Conservation (phyloP, 2,329 filamentous ascomycete genomes). For the Fusarium chuoi region DNA sequence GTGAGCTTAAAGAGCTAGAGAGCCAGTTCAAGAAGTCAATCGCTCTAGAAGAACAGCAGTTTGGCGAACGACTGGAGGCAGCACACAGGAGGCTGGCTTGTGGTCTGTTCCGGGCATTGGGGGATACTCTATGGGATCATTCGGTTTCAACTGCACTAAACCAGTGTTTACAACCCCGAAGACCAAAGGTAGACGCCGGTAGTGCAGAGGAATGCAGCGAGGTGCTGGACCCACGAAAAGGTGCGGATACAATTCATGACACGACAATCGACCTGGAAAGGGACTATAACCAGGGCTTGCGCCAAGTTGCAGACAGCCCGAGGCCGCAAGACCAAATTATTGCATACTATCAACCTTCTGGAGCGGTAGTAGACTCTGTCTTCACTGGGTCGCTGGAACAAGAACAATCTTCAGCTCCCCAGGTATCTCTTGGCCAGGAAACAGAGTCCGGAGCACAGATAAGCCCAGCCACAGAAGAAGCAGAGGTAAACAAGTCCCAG, state of each 20-base stretch:
- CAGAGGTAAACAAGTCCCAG: too few species aligned
- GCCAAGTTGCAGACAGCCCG: too few species aligned
- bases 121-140: not conserved
- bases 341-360: too few species aligned
- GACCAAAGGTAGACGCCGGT: accelerated
- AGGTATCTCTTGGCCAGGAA: too few species aligned
- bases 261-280: too few species aligned
- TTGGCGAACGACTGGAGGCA: accelerated
- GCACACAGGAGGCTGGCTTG: not conserved
- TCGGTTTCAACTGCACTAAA: not conserved
- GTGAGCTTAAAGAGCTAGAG: not conserved
- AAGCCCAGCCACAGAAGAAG: too few species aligned
- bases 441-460: too few species aligned
- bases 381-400: too few species aligned
- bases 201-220: accelerated
- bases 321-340: too few species aligned
- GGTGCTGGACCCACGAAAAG: accelerated
- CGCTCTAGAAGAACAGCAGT: accelerated
- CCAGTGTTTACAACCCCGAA: not conserved
- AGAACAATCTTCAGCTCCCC: too few species aligned
- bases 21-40: not conserved
- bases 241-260: accelerated
- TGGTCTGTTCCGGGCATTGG: not conserved
- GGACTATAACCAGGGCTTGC: too few species aligned
- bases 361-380: too few species aligned